phyloP scores from a whole-genome alignment of 2,329 filamentous ascomycete species.

The Nemania bipapillata region DNA sequence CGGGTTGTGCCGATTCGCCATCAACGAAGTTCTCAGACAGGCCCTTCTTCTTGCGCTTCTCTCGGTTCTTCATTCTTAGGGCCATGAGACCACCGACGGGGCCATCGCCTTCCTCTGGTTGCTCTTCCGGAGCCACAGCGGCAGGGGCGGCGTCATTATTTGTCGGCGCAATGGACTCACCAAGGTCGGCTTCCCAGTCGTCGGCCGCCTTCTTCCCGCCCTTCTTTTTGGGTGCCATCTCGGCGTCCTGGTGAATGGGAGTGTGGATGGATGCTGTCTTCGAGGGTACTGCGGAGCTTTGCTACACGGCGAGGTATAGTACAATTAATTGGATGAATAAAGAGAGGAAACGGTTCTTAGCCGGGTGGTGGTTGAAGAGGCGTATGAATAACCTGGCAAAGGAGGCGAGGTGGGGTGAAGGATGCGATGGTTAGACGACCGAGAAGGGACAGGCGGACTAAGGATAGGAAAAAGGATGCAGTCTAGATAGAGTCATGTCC shows the following conservation, averaged over 20 bases:
- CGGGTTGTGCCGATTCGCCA: constrained; percentile 67
- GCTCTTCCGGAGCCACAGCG: constrained; percentile 61
- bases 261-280: neutral
- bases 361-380: neutral
- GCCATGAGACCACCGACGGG: constrained; percentile 78
- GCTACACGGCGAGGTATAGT: constrained; percentile 7
- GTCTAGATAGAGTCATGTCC: constrained; percentile 32
- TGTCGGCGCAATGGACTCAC: constrained; percentile 76
- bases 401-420: constrained; percentile 22
- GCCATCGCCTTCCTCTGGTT: constrained; percentile 65
- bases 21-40: constrained; percentile 77
- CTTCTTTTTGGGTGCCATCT: constrained; percentile 96
- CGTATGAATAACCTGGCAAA: neutral
- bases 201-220: constrained; percentile 83
- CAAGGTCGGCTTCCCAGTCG: constrained; percentile 94
- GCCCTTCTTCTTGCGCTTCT: constrained; percentile 91
- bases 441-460: constrained; percentile 1
- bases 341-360: constrained; percentile 7
- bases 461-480: constrained; percentile 15
- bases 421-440: constrained; percentile 22
- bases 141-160: constrained; percentile 51
- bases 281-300: neutral
- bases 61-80: constrained; percentile 82
- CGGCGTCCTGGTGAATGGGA: constrained; percentile 48
- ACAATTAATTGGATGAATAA: neutral